phyloP scores from a whole-genome alignment of 23 red algal species.

The Gracilariopsis chorda region DNA sequence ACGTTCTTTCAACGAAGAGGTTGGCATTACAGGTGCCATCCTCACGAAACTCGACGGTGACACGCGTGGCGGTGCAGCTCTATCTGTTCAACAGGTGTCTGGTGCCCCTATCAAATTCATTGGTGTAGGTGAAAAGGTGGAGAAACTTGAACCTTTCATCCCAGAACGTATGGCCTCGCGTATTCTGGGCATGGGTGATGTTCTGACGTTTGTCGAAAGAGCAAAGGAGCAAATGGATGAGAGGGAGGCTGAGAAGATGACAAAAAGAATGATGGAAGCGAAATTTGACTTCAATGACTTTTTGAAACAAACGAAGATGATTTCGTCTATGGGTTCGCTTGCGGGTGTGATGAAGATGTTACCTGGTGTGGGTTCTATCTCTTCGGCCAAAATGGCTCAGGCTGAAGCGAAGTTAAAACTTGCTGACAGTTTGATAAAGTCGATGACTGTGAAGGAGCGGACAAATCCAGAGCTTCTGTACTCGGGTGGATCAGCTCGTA shows the following conservation, averaged over 20 bases:
- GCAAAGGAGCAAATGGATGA: conserved; percentile 92
- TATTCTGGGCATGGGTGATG: conserved; percentile 99
- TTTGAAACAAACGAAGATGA: conserved; percentile 89
- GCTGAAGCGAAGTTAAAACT: conserved; percentile 85
- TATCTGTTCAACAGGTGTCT: conserved; percentile 86
- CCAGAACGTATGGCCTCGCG: conserved; percentile 93
- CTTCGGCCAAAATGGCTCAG: conserved; percentile 57
- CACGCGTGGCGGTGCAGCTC: conserved; percentile 93
- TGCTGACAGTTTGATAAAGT: conserved; percentile 88
- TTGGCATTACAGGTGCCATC: conserved; percentile 90
- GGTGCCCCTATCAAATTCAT: conserved; percentile 85
- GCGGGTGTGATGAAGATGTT: conserved; percentile 94
- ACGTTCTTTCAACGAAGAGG: conserved; percentile 73
- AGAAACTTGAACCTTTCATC: conserved; percentile 93
- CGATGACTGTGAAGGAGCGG: conserved; percentile 91
- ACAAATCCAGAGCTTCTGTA: conserved; percentile 86
- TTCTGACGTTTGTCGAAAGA: conserved; percentile 91
- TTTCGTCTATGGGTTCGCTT: conserved; percentile 86
- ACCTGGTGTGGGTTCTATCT: conserved; percentile 76
- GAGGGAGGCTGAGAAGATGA: conserved; percentile 84
- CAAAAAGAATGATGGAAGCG: conserved; percentile 92
- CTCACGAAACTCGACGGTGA: conserved; percentile 97
- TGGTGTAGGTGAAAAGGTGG: conserved; percentile 86
- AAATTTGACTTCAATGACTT: conserved; percentile 99
- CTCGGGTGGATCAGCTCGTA: conserved; percentile 37